Conservation (phyloP, 768 basidiomycete genomes). For the Boletus eberwhitei region DNA sequence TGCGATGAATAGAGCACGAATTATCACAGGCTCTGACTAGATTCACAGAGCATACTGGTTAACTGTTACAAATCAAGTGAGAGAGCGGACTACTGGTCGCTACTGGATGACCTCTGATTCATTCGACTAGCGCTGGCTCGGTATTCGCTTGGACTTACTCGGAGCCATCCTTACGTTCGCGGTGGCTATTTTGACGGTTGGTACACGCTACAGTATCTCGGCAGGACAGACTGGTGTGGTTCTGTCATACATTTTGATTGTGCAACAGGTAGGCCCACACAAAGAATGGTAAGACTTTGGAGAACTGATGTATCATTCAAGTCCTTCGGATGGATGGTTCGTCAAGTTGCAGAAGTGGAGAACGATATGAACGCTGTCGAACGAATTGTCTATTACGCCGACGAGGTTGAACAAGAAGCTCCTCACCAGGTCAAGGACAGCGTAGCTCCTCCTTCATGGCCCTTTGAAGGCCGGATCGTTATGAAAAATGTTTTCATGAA, state of each 20-base stretch:
- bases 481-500: conserved; percentile 73
- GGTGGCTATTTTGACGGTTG: conserved; percentile 78
- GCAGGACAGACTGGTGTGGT: conserved; percentile 76
- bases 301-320: conserved; percentile 22
- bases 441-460: conserved; percentile 68
- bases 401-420: conserved; percentile 78
- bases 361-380: conserved; percentile 94
- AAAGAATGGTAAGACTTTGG: background rate
- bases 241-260: conserved; percentile 74
- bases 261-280: conserved; percentile 59
- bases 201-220: conserved; percentile 67
- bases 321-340: conserved; percentile 72
- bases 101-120: background rate
- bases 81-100: background rate
- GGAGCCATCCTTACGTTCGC: conserved; percentile 69
- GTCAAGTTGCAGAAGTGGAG: conserved; percentile 81
- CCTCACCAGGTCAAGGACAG: conserved; percentile 60
- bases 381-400: conserved; percentile 79
- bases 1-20: background rate
- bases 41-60: conserved; percentile 72
- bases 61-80: conserved; percentile 76
- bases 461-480: conserved; percentile 65
- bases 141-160: conserved; percentile 84
- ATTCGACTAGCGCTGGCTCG: conserved; percentile 69
- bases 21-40: background rate